Base-by-base conservation (phyloP, 805 yeast species). In the Lachancea nothofagi region DNA sequence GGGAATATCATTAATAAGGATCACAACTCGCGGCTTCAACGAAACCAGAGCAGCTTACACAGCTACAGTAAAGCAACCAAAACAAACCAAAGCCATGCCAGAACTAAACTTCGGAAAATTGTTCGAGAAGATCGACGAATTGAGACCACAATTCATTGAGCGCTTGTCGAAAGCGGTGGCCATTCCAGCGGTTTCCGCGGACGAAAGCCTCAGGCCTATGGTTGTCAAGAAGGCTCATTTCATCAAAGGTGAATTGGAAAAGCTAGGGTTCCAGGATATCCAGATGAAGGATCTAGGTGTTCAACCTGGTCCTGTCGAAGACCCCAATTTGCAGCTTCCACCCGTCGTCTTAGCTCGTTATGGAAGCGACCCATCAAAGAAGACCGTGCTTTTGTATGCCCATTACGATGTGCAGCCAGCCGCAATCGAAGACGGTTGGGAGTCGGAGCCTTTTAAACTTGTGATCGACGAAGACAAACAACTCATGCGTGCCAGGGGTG, bases 341-440 rank as follows among this genome's bases (percentile, higher is more conserved):
- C 99, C 99, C 8, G 80, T 93, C 45, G 89, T 93, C n/a, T 75
- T 93, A 45, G 93, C 93, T 24, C 77, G 93, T 56, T 80, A 74
- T 53, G 99, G 99, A 41, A 59, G 61, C 20, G 94, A 88, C 59
- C 81, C 95, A 28, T 48, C 62, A 23, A 89, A 89, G 74, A 89
- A 87, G 66, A 93, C 88, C 22, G 83, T 93, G 31, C 73, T 94
- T 48, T 80, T 93, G 29, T 93, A 93, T 61, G 98, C 97, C 35
- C 99, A 93, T 63, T 90, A 90, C 65, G 99, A 93, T 56, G 99
- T 93, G 47, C 99, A 93, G 70, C 99, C 99, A 8, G 99, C 99
- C 13, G 66, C 74, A 22, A 50, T 68, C 43, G 95, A 83, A 53
- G 98, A 93, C 60, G 99, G 99, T 28, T 93, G 99, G 99, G 70